Evolutionary conservation across 176 grass and related monocot genomes (phyloP).

Genomic region (Avena sativa): DNA sequence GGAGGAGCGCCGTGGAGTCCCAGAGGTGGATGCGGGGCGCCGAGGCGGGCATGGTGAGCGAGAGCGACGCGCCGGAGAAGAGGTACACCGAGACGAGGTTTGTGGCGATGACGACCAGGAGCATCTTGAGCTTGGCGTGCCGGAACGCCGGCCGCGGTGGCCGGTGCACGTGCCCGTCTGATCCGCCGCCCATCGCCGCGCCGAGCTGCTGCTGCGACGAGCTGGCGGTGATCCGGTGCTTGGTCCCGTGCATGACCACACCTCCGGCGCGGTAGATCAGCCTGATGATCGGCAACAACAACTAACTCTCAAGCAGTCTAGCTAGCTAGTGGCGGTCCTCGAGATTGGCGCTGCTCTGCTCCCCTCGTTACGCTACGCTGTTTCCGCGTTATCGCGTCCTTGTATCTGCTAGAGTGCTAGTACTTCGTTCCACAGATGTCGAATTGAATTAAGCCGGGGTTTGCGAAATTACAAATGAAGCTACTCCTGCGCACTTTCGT

Average conservation of each 20-base stretch:
- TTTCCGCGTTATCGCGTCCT: background rate
- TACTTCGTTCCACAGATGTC: background rate
- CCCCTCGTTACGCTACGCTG: slow-evolving; percentile 17
- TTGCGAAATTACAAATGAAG: background rate
- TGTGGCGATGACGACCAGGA: slow-evolving; percentile 65
- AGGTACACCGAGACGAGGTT: slow-evolving; percentile 81
- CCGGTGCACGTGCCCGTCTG: slow-evolving; percentile 18
- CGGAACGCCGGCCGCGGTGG: slow-evolving; percentile 6
- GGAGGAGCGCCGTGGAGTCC: slow-evolving; percentile 59
- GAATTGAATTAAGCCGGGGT: background rate
- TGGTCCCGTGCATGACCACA: slow-evolving; percentile 46
- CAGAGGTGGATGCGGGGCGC: slow-evolving; percentile 79
- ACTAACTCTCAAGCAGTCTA: slow-evolving; percentile 7
- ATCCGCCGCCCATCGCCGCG: slow-evolving; percentile 20
- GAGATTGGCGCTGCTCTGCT: slow-evolving; percentile 30
- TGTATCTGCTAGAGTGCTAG: background rate
- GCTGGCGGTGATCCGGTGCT: slow-evolving; percentile 35
- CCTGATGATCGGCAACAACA: background rate
- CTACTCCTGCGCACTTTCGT: background rate
- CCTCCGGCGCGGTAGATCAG: too few species aligned
- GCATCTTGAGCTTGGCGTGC: slow-evolving; percentile 63
- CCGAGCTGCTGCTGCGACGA: slow-evolving; percentile 18
- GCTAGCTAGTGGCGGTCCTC: slow-evolving; percentile 1
- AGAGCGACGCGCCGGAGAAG: slow-evolving; percentile 71
- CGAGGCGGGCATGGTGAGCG: slow-evolving; percentile 53